These are phyloP conservation scores for Rhipidocladum racemiflorum DNA, from an alignment of 176 grass and related monocot genomes.

Conservation along the genomic window DNA sequence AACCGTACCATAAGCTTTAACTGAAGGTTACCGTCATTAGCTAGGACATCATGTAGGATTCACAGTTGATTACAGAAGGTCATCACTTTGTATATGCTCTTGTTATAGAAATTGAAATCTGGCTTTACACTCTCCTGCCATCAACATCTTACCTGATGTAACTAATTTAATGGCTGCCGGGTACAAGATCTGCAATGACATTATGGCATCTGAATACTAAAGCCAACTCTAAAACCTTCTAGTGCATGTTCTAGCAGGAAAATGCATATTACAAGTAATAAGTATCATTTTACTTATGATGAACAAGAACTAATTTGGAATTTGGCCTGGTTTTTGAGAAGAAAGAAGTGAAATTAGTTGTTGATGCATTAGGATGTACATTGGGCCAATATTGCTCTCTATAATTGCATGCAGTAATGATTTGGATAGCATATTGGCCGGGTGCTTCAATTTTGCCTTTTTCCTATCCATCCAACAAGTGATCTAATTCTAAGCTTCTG, in stretches of 20 bases:
- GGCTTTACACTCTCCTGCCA: neutral
- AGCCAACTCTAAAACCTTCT: neutral
- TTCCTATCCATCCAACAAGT: neutral
- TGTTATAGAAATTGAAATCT: neutral
- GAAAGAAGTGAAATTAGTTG: neutral
- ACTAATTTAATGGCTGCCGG: constrained; percentile 14
- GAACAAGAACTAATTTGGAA: neutral
- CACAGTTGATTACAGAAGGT: neutral
- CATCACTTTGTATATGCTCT: neutral
- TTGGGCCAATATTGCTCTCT: neutral
- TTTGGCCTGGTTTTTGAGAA: neutral
- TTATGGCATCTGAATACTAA: neutral
- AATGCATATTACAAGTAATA: neutral
- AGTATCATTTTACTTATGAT: neutral
- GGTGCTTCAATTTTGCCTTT: neutral
- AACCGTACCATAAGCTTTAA: neutral
- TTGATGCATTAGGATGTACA: neutral
- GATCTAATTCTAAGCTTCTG: neutral
- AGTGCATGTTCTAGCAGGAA: neutral
- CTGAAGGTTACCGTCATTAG: neutral
- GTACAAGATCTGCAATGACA: neutral
- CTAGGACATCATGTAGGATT: neutral
- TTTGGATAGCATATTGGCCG: constrained; percentile 8
- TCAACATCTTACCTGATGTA: neutral
- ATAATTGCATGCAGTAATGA: neutral